phyloP scores from a whole-genome alignment of 768 basidiomycete species.

The Boletus bicolor region DNA sequence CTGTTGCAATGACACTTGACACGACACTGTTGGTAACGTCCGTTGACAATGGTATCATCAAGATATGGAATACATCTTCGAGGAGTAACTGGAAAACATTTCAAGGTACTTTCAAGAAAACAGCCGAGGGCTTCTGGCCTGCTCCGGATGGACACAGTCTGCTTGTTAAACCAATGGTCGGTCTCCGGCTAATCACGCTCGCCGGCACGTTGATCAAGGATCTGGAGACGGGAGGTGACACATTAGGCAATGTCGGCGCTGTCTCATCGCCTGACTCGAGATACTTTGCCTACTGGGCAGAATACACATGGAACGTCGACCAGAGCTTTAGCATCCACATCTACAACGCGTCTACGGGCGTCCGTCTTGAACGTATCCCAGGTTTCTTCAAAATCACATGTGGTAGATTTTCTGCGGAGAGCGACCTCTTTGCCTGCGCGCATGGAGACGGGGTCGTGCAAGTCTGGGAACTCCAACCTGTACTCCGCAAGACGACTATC shows the following conservation, averaged over 20 bases:
- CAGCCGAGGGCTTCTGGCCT: constrained; percentile 4
- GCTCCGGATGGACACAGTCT: constrained; percentile 11
- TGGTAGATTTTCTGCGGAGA: constrained; percentile 13
- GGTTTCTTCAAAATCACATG: constrained; percentile 14
- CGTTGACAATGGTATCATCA: constrained; percentile 4
- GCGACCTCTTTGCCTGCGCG: constrained; percentile 5
- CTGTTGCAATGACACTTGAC: constrained; percentile 11
- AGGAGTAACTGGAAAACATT: constrained; percentile 7
- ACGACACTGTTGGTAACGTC: constrained; percentile 8
- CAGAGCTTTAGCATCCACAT: constrained; percentile 16
- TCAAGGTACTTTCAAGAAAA: not conserved
- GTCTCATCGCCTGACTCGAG: constrained; percentile 14
- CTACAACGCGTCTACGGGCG: constrained; percentile 10
- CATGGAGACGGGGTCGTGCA: constrained; percentile 16
- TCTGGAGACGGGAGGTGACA: constrained; percentile 10
- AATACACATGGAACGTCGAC: constrained; percentile 18
- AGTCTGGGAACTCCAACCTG: constrained; percentile 17
- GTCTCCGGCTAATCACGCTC: constrained; percentile 2
- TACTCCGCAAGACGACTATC: not conserved
- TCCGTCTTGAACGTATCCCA: constrained; percentile 14
- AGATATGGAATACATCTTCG: constrained; percentile 13
- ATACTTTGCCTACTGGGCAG: constrained; percentile 20
- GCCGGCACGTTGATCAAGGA: constrained; percentile 6
- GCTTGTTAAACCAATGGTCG: constrained; percentile 8
- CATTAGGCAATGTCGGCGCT: not conserved